Conservation (phyloP, 2,329 filamentous ascomycete species). For the Pezicula radicicola region DNA sequence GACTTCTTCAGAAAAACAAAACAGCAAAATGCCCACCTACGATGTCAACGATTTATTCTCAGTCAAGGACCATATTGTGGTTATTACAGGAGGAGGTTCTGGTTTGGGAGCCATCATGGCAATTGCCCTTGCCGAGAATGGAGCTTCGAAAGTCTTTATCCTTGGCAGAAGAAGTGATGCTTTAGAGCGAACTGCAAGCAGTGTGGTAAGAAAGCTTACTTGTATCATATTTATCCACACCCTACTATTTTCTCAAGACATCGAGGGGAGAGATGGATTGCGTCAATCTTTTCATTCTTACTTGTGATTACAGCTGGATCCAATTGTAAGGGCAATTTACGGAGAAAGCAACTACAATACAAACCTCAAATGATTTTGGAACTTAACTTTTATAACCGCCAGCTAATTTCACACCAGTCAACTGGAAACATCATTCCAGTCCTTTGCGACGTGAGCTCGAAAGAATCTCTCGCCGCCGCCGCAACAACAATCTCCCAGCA, state of each 20-base stretch:
- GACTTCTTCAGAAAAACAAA: too few relatives aligned
- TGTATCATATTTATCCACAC: too few relatives aligned
- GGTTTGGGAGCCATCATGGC: constrained; percentile 59
- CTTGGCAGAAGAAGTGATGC: constrained; percentile 46
- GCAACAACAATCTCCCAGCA: constrained; percentile 50
- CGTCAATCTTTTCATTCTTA: too few relatives aligned
- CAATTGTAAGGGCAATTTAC: too few relatives aligned
- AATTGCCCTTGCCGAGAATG: constrained; percentile 47
- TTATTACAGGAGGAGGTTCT: constrained; percentile 56
- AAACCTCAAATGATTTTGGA: too few relatives aligned
- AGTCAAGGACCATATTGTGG: constrained; percentile 51
- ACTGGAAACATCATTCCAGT: constrained; percentile 30
- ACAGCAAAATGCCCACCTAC: too few relatives aligned
- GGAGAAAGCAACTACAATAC: too few relatives aligned
- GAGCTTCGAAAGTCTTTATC: constrained; percentile 53
- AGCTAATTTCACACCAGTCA: constrained; percentile 12
- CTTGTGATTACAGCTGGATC: too few relatives aligned
- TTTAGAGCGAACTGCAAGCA: constrained; percentile 41
- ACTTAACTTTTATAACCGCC: too few relatives aligned
- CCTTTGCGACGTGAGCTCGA: constrained; percentile 58
- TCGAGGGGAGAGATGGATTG: too few relatives aligned
- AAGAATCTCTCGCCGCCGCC: constrained; percentile 54
- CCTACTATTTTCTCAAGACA: too few relatives aligned
- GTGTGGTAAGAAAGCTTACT: constrained; percentile 17
- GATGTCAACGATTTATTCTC: constrained; percentile 36